These are phyloP conservation scores for Pseudocercospora cruenta DNA, from an alignment of 2,329 filamentous ascomycete species.

Conservation along the genomic window DNA sequence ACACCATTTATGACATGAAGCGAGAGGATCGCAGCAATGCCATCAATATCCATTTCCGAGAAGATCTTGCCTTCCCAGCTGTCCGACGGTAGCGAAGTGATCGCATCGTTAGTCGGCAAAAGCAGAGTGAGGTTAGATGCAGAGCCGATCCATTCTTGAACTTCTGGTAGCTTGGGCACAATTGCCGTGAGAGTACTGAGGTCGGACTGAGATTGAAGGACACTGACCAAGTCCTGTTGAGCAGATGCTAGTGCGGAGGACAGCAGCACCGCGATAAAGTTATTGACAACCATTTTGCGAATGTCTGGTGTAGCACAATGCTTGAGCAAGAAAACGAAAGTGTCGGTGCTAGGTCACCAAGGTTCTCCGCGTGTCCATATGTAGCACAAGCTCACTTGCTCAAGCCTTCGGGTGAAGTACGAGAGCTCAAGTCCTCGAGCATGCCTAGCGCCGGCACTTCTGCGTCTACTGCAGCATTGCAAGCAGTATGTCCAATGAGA, in stretches of 20 bases:
- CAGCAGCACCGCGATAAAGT: neutral
- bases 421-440: neutral
- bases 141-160: constrained; percentile 16
- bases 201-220: constrained; percentile 16
- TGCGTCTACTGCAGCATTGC: neutral
- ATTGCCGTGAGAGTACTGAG: constrained; percentile 23
- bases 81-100: constrained; percentile 37
- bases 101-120: constrained; percentile 62
- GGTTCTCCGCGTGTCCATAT: neutral
- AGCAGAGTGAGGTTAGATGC: constrained; percentile 62
- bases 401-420: neutral
- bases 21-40: neutral
- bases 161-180: constrained; percentile 23
- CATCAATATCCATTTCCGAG: neutral
- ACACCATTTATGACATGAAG: neutral
- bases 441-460: neutral
- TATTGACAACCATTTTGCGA: neutral
- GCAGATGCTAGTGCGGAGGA: constrained; percentile 8
- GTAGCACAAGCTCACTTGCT: neutral
- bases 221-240: constrained; percentile 18
- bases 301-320: neutral
- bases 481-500: neutral
- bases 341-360: neutral
- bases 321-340: neutral
- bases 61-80: constrained; percentile 1